Evolutionary conservation across 108 stramenopile species (phyloP), one percentile per base, ranked within the genome.

Genomic region (Epithemia pelagica): DNA sequence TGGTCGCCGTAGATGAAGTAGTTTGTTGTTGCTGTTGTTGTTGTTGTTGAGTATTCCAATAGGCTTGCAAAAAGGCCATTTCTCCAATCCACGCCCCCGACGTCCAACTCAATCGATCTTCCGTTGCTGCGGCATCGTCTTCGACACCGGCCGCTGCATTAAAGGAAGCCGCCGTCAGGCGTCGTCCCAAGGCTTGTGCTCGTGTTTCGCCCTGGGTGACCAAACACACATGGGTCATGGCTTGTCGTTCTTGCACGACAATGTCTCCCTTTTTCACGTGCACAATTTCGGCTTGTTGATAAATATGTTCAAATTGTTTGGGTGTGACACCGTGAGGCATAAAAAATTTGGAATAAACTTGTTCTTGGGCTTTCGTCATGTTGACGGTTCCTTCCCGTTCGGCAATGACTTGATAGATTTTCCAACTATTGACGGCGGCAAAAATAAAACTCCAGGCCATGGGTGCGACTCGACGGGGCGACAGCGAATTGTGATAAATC

Each of bases 11-110:
- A n/a, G n/a, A n/a, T n/a, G n/a, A n/a, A n/a, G n/a, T n/a, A n/a
- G n/a, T n/a, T n/a, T n/a, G n/a, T n/a, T 52, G 46, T 66, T 32
- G 53, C 22, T 57, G 22, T 28, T 18, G 28, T 32, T 62, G 61
- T 29, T 26, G 55, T 53, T 80, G 73, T 59, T 75, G 64, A 25
- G 21, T 57, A 27, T 75, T 75, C 82, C 83, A 83, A 29, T 78
- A 61, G 8, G 62, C 59, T 62, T 86, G 81, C 23, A 92, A 63
- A 58, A 92, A 88, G 2, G 87, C 78, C 76, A 92, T 88, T 73
- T 92, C 91, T 29, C 91, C 91, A 26, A 89, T 65, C 88, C 88
- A 92, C 7, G 91, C 88, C 7, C 91, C 91, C 2, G 83, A 78
- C n/a, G n/a, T n/a, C n/a, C n/a, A n/a, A n/a, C n/a, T n/a, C n/a